Evolutionary conservation across 1,284 basidiomycete species (phyloP), one percentile per base, ranked within the genome.

Genomic region (Sphaerobolus stellatus): DNA sequence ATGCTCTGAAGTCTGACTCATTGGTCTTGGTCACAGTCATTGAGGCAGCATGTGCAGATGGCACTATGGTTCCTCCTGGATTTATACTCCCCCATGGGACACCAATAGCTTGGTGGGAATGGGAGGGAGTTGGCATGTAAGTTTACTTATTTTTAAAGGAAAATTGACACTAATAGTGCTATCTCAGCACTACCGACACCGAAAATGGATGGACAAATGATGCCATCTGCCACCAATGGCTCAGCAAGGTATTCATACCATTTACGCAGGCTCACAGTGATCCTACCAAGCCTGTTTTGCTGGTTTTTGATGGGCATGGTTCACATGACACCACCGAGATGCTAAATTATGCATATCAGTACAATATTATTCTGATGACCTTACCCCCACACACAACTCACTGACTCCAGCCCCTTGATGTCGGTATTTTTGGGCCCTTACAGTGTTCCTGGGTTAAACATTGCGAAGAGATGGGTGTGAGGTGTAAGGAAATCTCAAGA

Each of bases 181-280:
- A n/a, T n/a, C 64, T 44, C 61, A 61, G 33, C 58, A 65, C 58
- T 70, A 54, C 55, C 4, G 11, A 31, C 18, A 71, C 71, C 1
- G 58, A 54, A 4, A 75, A 74, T 46, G 73, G 76, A 2, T 78
- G 73, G 75, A 78, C 73, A 5, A 69, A 74, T 46, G 60, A 72
- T 20, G 66, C 69, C 29, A 60, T 73, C 16, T 66, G 71, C 14
- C 7, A 38, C 0, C 44, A 60, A 11, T 77, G 73, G 75, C 59
- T 77, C 29, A 52, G 67, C 46, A 59, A 66, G 5, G 57, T 59
- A 31, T 62, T 78, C 54, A 60, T 71, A 4, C 72, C 71, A 3
- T 34, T 59, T 13, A 65, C 68, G 13, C 56, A 54, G 18, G 62
- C 41, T 5, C 57, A 59, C 3, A 68, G 67, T 34, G 52, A 48